Percentiles rank a stretch among this genome's conserved stretches.
These are phyloP conservation scores for Trichothecium sympodiale DNA, from an alignment of 2,329 filamentous ascomycete genomes.

Conservation along the genomic window DNA sequence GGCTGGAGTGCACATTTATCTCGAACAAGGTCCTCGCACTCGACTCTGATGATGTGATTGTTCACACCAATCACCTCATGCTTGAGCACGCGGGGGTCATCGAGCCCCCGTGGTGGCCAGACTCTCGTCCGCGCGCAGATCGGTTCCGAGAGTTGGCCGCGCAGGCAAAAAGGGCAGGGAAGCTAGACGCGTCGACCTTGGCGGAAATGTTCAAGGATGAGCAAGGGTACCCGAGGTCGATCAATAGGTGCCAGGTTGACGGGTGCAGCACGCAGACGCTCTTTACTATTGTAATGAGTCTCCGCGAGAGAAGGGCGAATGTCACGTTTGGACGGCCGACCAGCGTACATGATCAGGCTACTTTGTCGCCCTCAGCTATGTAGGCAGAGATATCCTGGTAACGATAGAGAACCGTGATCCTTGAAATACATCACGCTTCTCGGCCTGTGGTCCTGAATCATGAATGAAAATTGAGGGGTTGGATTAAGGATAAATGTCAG, in stretches of 20 bases:
- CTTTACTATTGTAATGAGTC: constrained; percentile 11
- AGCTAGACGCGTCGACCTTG: background rate
- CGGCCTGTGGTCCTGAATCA: too few relatives aligned
- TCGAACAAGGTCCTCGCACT: constrained; percentile 1
- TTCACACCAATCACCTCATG: constrained; percentile 10
- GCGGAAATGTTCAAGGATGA: constrained; percentile 15
- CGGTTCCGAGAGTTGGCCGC: constrained; percentile 14
- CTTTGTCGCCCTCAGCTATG: background rate
- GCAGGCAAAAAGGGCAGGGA: background rate
- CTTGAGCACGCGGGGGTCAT: constrained; percentile 16
- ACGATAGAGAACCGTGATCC: too few relatives aligned
- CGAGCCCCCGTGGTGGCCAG: constrained; percentile 17
- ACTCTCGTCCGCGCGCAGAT: constrained; percentile 14
- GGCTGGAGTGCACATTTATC: constrained; percentile 6
- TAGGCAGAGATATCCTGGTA: too few relatives aligned
- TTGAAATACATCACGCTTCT: too few relatives aligned
- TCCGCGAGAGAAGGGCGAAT: constrained; percentile 7
- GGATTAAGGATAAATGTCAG: too few relatives aligned
- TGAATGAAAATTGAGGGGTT: too few relatives aligned
- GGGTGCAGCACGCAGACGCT: constrained; percentile 14
- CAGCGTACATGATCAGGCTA: constrained; percentile 5
- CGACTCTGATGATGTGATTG: constrained; percentile 3
- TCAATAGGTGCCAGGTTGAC: constrained; percentile 15
- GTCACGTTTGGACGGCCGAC: constrained; percentile 20
- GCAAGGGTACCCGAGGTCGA: constrained; percentile 15